Percentiles rank a stretch among this genome's conserved stretches.
Conservation (phyloP, 2,329 filamentous ascomycete species). For the Alternaria alternata region DNA sequence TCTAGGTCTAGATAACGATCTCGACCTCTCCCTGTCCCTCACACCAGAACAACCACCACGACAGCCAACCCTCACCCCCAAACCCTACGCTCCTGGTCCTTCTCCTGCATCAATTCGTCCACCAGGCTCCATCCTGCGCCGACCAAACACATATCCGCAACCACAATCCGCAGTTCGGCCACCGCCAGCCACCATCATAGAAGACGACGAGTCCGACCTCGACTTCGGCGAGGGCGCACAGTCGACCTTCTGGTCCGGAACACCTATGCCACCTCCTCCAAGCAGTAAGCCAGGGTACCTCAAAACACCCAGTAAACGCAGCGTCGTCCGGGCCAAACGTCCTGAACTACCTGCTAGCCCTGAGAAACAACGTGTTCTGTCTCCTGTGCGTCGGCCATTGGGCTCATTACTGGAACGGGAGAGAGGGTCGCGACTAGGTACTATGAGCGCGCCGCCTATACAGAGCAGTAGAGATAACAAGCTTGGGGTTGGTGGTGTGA, state of each 20-base stretch:
- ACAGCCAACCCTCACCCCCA: slow-evolving; percentile 4
- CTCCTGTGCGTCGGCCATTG: slow-evolving; percentile 12
- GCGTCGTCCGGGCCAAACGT: slow-evolving; percentile 45
- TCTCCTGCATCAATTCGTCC: slow-evolving; percentile 17
- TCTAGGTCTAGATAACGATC: slow-evolving; percentile 34
- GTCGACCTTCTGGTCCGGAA: slow-evolving; percentile 40
- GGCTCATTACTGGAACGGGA: slow-evolving; percentile 1
- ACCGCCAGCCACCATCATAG: slow-evolving; percentile 28
- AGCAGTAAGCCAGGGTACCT: slow-evolving; percentile 51
- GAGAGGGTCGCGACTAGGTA: slow-evolving; percentile 18
- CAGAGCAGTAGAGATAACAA: slow-evolving; percentile 6
- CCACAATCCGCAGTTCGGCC: slow-evolving; percentile 22
- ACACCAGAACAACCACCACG: slow-evolving; percentile 29
- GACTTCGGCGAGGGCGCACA: slow-evolving; percentile 17
- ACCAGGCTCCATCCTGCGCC: slow-evolving; percentile 16
- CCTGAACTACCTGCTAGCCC: slow-evolving; percentile 37
- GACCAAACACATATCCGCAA: slow-evolving; percentile 29
- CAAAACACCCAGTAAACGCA: slow-evolving; percentile 57
- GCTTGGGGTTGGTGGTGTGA: slow-evolving; percentile 28
- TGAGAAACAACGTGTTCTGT: slow-evolving; percentile 26
- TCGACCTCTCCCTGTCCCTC: slow-evolving; percentile 42
- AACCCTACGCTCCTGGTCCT: slow-evolving; percentile 6
- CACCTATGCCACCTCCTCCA: slow-evolving; percentile 29
- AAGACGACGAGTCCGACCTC: slow-evolving; percentile 25
- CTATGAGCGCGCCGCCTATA: slow-evolving; percentile 44